These are phyloP conservation scores for Pichia sp. DNA, from an alignment of 1,139 yeast genomes.

Conservation along the genomic window DNA sequence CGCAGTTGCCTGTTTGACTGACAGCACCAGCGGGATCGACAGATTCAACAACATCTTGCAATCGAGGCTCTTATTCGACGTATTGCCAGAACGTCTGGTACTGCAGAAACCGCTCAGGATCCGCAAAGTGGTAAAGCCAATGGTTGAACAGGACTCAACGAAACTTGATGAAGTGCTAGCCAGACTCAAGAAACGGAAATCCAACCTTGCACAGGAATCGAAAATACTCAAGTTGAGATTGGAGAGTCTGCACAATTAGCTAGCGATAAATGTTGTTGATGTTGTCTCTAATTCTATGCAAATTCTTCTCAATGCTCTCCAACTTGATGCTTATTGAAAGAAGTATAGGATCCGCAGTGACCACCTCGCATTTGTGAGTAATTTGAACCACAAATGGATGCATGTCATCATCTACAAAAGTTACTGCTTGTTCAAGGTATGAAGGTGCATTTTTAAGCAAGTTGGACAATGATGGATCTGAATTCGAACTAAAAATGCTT, in stretches of 20 bases:
- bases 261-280: slow-evolving; percentile 3
- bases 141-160: slow-evolving; percentile 16
- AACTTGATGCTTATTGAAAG: slow-evolving; percentile 27
- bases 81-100: slow-evolving; percentile 23
- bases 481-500: slow-evolving; percentile 17
- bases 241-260: slow-evolving; percentile 13
- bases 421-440: slow-evolving; percentile 26
- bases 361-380: slow-evolving; percentile 25
- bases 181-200: slow-evolving; percentile 16
- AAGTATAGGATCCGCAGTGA: slow-evolving; percentile 30
- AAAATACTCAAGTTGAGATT: slow-evolving; percentile 15
- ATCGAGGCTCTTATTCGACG: slow-evolving; percentile 22
- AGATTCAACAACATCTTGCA: slow-evolving; percentile 3
- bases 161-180: slow-evolving; percentile 14
- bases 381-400: slow-evolving; percentile 25
- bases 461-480: slow-evolving; percentile 25
- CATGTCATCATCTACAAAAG: slow-evolving; percentile 24
- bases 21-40: slow-evolving; percentile 5
- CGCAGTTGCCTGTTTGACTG: slow-evolving; percentile 4
- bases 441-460: slow-evolving; percentile 23
- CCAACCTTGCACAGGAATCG: slow-evolving; percentile 15
- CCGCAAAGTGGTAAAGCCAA: slow-evolving; percentile 20
- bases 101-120: slow-evolving; percentile 16
- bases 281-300: slow-evolving; percentile 21
- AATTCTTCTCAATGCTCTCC: slow-evolving; percentile 26